Base-by-base conservation (phyloP, 2,329 filamentous ascomycete genomes). In the Aspergillus chevalieri region DNA sequence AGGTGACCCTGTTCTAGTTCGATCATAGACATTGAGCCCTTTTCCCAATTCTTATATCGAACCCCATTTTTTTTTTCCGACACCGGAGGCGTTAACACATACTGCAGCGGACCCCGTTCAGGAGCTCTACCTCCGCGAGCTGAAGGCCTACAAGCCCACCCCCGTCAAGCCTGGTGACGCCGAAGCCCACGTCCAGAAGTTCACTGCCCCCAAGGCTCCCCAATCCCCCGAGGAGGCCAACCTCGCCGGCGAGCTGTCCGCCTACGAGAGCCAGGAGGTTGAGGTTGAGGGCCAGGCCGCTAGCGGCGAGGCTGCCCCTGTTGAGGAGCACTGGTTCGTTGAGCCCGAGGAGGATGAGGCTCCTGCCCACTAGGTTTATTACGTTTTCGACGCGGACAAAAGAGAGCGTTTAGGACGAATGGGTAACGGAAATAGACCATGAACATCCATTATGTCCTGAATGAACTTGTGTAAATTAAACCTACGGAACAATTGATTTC, bases 101-200 rank as follows among this genome's bases (percentile, higher is more conserved):
- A 43, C 51, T n/a, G 47, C 69, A 97, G 93, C 89, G 83, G 93
- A 98, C 74, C 84, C 95, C 66, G 89, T 98, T 65, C 93, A 97
- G 77, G 92, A 97, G 72, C 83, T 98, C 69, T 98, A 98, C 81
- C 84, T 98, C 64, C 87, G 86, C 74, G 91, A 97, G 77, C 84
- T 98, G 70, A 93, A 92, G 78, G 83, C 84, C 75, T 97, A 95
- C 86, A 97, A 97, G 83, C 78, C 85, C 57, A 78, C 87, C 50
- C 78, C 83, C 60, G 71, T 92, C 76, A 95, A 96, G 81, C 80
- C 89, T 57, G 82, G 83, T 65, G 93, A 97, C 68, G 79, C 91
- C 68, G 86, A 92, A 63, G 91, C 89, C 69, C 87, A 95, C 64
- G 93, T 97, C 64, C 87, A 93, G 72, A 88, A 84, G 72, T 98